Conservation (phyloP, 345 rosid genomes). For the Euphorbia pulcherrima region DNA sequence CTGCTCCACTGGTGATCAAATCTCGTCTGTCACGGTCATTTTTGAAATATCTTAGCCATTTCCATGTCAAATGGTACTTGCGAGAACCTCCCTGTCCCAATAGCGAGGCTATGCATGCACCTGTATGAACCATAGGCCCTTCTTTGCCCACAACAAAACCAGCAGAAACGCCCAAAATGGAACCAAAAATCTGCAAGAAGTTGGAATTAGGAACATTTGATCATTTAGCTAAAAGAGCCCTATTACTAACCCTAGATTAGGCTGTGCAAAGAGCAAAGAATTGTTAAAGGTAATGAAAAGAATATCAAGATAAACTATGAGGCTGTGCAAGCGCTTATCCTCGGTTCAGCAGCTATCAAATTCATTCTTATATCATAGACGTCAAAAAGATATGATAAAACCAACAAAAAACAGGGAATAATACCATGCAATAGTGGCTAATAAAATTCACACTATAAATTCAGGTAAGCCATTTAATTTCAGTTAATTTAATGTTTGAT, state of each 20-base stretch:
- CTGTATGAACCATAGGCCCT: conserved; percentile 97
- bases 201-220: not conserved
- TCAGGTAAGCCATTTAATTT: not conserved
- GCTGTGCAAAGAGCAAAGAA: not conserved
- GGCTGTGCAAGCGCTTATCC: not conserved
- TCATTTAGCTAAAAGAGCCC: not conserved
- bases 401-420: not conserved
- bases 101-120: conserved; percentile 85
- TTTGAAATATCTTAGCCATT: conserved; percentile 81
- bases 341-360: not conserved
- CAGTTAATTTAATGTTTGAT: no score
- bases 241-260: not conserved
- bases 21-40: conserved; percentile 86
- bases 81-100: conserved; percentile 93
- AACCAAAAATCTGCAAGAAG: conserved; percentile 69
- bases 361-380: not conserved
- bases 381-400: not conserved
- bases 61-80: conserved; percentile 80
- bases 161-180: conserved; percentile 83
- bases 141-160: conserved; percentile 91
- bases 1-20: conserved; percentile 84
- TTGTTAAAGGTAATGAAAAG: not conserved
- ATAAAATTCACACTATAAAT: not conserved
- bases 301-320: not conserved
- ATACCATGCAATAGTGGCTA: not conserved